Conservation (phyloP, 495 filamentous ascomycete species). For the Penicillium daleae region DNA sequence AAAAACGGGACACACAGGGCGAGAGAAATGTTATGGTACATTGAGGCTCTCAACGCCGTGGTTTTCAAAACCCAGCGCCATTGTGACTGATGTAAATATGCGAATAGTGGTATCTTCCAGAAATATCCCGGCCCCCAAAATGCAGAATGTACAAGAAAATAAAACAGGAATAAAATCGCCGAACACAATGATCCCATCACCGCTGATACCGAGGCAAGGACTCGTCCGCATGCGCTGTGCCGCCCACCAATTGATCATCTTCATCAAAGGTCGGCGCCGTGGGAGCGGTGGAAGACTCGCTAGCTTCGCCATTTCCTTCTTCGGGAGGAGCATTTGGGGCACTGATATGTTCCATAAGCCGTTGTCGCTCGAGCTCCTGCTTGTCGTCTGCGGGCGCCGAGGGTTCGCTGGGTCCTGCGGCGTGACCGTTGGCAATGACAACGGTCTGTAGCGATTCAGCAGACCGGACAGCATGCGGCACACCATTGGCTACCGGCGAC, state of each 20-base stretch:
- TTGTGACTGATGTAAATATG: slow-evolving; percentile 26
- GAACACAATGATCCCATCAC: slow-evolving; percentile 25
- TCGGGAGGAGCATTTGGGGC: slow-evolving; percentile 54
- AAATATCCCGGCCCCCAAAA: slow-evolving; percentile 27
- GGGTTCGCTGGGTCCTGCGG: slow-evolving; percentile 26
- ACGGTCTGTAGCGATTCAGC: slow-evolving; percentile 48
- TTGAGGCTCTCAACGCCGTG: slow-evolving; percentile 22
- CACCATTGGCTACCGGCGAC: slow-evolving; percentile 25
- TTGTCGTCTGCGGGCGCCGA: slow-evolving; percentile 68
- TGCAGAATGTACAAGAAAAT: slow-evolving; percentile 34
- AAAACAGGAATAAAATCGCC: slow-evolving; percentile 9
- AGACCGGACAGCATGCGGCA: slow-evolving; percentile 43
- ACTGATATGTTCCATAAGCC: slow-evolving; percentile 73
- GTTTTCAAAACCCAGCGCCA: slow-evolving; percentile 9
- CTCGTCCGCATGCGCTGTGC: slow-evolving; percentile 48
- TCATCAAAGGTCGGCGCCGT: slow-evolving; percentile 65
- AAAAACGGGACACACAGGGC: background rate
- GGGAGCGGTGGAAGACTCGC: slow-evolving; percentile 53
- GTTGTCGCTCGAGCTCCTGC: slow-evolving; percentile 76
- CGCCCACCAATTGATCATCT: slow-evolving; percentile 51
- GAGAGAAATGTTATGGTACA: slow-evolving; percentile 17
- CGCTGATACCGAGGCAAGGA: slow-evolving; percentile 53
- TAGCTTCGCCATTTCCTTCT: slow-evolving; percentile 47
- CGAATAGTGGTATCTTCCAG: slow-evolving; percentile 40
- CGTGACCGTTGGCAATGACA: slow-evolving; percentile 31